Evolutionary conservation across 331 rosid genomes (phyloP).

Genomic region (Spiraea crenata): DNA sequence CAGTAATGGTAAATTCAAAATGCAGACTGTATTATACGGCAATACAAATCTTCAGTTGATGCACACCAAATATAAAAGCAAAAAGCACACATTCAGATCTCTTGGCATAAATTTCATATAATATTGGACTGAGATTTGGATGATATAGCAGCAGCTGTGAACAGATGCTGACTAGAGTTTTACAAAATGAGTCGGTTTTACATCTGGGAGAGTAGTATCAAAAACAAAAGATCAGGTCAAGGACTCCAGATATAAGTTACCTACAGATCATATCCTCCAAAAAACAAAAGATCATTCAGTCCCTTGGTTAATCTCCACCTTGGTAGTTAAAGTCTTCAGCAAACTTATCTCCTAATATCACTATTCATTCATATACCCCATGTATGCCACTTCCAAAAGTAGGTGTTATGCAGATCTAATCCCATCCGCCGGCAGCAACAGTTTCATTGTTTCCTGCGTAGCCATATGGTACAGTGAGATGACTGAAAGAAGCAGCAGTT

Average conservation of each 20-base stretch:
- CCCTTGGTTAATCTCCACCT: background rate
- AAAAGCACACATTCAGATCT: no score
- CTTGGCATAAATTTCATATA: no score
- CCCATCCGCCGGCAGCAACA: conserved; percentile 63
- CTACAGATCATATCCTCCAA: conserved; percentile 2
- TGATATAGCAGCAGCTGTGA: background rate
- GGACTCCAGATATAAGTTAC: no score
- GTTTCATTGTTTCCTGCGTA: conserved; percentile 8
- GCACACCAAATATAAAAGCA: no score
- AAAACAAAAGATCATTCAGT: background rate
- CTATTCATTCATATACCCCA: background rate
- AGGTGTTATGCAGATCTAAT: conserved; percentile 25
- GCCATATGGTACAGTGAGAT: background rate
- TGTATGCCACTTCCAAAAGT: background rate
- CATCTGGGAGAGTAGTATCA: background rate
- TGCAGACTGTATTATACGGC: no score
- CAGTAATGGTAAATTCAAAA: no score
- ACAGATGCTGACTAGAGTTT: background rate
- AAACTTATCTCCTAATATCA: conserved; percentile 4
- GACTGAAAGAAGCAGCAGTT: conserved; percentile 15
- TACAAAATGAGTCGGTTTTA: background rate
- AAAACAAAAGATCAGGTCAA: background rate
- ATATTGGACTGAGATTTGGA: no score
- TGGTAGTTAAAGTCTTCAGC: conserved; percentile 1
- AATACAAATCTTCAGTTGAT: no score